These are phyloP conservation scores for Corymbia citriodora DNA, from an alignment of 441 rosid genomes.

Conservation along the genomic window DNA sequence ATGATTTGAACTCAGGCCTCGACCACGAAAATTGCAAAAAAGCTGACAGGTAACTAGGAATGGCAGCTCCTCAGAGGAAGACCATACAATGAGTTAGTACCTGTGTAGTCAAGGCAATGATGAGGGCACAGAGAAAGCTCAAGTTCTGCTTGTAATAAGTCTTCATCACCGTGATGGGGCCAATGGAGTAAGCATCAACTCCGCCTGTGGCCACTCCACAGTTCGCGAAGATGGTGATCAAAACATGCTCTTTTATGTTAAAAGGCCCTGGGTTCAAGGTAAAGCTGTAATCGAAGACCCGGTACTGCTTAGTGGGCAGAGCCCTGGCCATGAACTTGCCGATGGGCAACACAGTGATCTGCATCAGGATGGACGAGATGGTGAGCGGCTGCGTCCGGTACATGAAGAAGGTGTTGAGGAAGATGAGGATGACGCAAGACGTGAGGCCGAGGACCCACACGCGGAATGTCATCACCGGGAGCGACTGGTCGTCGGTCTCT, in stretches of 20 bases:
- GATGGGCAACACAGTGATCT: conserved; percentile 77
- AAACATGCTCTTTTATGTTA: conserved; percentile 93
- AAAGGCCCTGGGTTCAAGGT: conserved; percentile 89
- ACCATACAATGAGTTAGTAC: conserved; percentile 16
- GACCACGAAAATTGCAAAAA: neutral
- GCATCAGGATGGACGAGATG: conserved; percentile 97
- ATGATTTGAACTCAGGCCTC: neutral
- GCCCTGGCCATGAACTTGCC: conserved; percentile 83
- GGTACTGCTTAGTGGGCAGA: conserved; percentile 44
- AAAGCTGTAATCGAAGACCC: conserved; percentile 46
- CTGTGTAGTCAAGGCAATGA: conserved; percentile 90
- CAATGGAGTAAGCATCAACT: conserved; percentile 95
- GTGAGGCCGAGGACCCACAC: conserved; percentile 81
- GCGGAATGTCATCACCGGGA: conserved; percentile 92
- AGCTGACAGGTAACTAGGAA: neutral
- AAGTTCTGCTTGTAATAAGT: conserved; percentile 86
- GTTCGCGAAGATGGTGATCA: conserved; percentile 90
- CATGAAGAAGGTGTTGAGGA: conserved; percentile 96
- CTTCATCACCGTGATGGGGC: conserved; percentile 96
- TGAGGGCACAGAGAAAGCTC: conserved; percentile 64
- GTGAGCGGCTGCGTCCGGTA: conserved; percentile 95
- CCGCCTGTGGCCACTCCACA: conserved; percentile 91
- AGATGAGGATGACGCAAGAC: conserved; percentile 69
- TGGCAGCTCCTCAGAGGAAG: neutral
- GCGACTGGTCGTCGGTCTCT: conserved; percentile 77